Evolutionary conservation across 345 rosid species (phyloP), one percentile per base, ranked within the genome.

Genomic region (Syzygium jambos): DNA sequence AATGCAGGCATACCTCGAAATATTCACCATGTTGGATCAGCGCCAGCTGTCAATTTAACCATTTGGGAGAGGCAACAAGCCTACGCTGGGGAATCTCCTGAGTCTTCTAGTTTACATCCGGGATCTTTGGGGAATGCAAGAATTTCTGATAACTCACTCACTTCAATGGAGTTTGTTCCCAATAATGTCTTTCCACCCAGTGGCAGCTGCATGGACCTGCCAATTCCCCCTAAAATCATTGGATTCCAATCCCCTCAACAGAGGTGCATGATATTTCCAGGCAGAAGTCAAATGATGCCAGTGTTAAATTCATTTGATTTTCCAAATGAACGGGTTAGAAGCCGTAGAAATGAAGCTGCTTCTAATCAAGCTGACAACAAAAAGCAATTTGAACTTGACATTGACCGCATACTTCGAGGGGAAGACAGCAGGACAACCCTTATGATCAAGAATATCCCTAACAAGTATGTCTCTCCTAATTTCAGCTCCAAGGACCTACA

Each of bases 401-500:
- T 95, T 65, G 96, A 97, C 61, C 94, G 94, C 87, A 96, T 97
- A 90, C 80, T 90, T 87, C 94, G 85, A 85, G 98, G 99, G 68
- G 98, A 96, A 29, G 99, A 98, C 89, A 86, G 78, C 78, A 91
- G 99, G 87, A 98, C 99, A 61, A 98, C 99, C 8, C 94, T 98
- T 91, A 96, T 98, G 99, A 94, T 98, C 90, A 98, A 96, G 91
- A 98, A 98, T 87, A 96, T 98, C 90, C 99, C 99, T 80, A 97
- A 97, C 93, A 97, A 97, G 98, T 96, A 95, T 63, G 94, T 87
- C 57, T 49, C 87, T 21, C 73, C 86, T 63, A 46, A 82, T 54
- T 29, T 73, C 53, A 2, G 22, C 11, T 77, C 43, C 84, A 49
- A 22, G 23, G 53, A 34, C 83, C 78, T 61, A 5, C 29, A 14